phyloP scores from a whole-genome alignment of 2,329 filamentous ascomycete genomes.

The Aspergillus calidoustus region DNA sequence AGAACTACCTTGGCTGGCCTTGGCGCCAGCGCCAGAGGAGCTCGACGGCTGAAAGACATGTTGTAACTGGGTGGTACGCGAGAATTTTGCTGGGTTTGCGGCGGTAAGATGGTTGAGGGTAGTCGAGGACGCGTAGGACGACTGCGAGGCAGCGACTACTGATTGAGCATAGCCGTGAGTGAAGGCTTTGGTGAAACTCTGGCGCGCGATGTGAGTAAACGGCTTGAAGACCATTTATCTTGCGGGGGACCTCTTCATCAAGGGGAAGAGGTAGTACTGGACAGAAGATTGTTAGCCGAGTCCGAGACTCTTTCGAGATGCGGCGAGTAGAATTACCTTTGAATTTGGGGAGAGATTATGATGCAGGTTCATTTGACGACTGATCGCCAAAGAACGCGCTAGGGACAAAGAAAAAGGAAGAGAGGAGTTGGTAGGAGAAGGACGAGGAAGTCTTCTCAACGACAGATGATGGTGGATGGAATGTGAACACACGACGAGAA shows the following conservation, averaged over 20 bases:
- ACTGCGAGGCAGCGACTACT: conserved; percentile 92
- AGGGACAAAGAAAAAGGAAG: conserved; percentile 16
- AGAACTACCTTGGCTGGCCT: conserved; percentile 63
- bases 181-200: conserved; percentile 95
- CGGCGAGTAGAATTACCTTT: conserved; percentile 58
- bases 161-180: conserved; percentile 98
- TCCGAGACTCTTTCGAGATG: conserved; percentile 4
- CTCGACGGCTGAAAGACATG: conserved; percentile 72
- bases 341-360: conserved; percentile 62
- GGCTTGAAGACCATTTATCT: conserved; percentile 87
- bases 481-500: conserved; percentile 14
- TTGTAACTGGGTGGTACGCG: conserved; percentile 69
- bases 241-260: conserved; percentile 70
- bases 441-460: conserved; percentile 4
- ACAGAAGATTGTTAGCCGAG: conserved; percentile 21
- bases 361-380: conserved; percentile 99
- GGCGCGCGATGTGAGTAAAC: conserved; percentile 85
- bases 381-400: conserved; percentile 91
- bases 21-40: conserved; percentile 55
- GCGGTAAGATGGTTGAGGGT: conserved; percentile 58
- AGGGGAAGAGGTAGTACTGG: conserved; percentile 59
- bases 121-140: conserved; percentile 72
- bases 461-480: conserved; percentile 13
- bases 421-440: conserved; percentile 1
- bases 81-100: conserved; percentile 56